Conservation (phyloP, 495 filamentous ascomycete genomes). For the Aspergillus sclerotioniger region DNA sequence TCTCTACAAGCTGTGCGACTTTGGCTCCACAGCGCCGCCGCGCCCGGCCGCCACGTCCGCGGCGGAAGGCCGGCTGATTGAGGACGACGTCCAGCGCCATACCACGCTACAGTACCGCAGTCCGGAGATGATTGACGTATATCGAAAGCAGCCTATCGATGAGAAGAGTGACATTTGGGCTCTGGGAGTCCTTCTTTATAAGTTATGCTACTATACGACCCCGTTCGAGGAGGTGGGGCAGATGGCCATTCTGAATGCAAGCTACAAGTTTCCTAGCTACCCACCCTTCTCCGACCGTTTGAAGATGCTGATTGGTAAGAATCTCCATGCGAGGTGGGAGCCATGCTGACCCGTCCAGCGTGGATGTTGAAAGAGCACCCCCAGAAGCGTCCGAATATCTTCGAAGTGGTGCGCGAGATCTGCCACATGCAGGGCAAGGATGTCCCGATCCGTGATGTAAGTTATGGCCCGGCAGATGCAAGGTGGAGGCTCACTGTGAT, state of each 20-base stretch:
- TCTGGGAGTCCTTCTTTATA: constrained; percentile 91
- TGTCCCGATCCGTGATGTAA: constrained; percentile 87
- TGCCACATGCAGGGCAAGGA: constrained; percentile 87
- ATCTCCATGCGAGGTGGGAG: not conserved
- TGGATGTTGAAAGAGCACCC: constrained; percentile 89
- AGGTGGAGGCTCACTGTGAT: not conserved
- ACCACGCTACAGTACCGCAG: constrained; percentile 97
- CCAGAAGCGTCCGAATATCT: constrained; percentile 83
- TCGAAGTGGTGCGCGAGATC: constrained; percentile 81
- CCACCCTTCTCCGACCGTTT: constrained; percentile 85
- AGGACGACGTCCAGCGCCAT: constrained; percentile 96
- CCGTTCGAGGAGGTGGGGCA: constrained; percentile 97
- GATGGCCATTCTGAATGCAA: constrained; percentile 97
- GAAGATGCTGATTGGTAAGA: constrained; percentile 87
- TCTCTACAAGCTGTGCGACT: constrained; percentile 94
- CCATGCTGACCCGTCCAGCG: constrained; percentile 47
- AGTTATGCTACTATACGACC: constrained; percentile 98
- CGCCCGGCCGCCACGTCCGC: constrained; percentile 80
- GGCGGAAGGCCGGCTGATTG: constrained; percentile 82
- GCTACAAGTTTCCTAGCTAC: constrained; percentile 86
- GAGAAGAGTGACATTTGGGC: constrained; percentile 99
- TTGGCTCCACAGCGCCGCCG: constrained; percentile 86
- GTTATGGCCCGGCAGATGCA: constrained; percentile 24
- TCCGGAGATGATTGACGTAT: constrained; percentile 98
- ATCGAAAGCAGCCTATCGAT: constrained; percentile 92